phyloP scores from a whole-genome alignment of 495 filamentous ascomycete genomes.

The Aspergillus haitiensis region DNA sequence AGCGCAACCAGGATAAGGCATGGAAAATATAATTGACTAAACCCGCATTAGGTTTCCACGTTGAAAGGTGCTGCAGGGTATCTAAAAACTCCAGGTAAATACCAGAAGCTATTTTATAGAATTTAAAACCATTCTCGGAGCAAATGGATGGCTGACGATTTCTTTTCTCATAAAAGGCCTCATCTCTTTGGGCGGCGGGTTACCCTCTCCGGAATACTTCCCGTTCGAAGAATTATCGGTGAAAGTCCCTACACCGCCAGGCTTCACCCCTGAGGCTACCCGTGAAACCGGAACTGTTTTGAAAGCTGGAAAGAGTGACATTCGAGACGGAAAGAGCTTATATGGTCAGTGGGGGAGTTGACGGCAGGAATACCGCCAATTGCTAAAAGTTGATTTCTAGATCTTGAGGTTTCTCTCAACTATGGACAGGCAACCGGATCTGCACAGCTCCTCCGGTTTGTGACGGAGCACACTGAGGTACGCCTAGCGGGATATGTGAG shows the following conservation, averaged over 20 bases:
- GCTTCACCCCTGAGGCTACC: conserved; percentile 69
- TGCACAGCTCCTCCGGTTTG: conserved; percentile 81
- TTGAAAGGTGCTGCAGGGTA: conserved; percentile 78
- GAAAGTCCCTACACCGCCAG: conserved; percentile 64
- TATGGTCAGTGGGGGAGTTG: conserved; percentile 47
- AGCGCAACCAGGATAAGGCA: too few relatives aligned
- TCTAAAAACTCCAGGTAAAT: conserved; percentile 64
- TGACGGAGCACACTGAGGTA: conserved; percentile 90
- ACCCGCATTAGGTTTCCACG: conserved; percentile 51
- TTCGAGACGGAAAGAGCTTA: conserved; percentile 59
- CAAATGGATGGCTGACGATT: conserved; percentile 2
- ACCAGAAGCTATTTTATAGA: neutral
- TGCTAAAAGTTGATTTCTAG: conserved; percentile 32
- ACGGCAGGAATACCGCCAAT: neutral
- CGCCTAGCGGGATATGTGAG: neutral
- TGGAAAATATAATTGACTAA: neutral
- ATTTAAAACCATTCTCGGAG: neutral
- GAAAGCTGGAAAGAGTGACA: conserved; percentile 78
- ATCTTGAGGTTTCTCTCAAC: conserved; percentile 82
- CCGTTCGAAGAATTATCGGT: conserved; percentile 70
- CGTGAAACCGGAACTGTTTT: conserved; percentile 53
- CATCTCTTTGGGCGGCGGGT: conserved; percentile 89
- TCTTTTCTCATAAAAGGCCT: conserved; percentile 38
- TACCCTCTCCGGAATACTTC: conserved; percentile 88
- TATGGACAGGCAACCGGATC: conserved; percentile 85